Base-by-base conservation (phyloP, 805 yeast genomes). In the Yamadazyma insecticola region DNA sequence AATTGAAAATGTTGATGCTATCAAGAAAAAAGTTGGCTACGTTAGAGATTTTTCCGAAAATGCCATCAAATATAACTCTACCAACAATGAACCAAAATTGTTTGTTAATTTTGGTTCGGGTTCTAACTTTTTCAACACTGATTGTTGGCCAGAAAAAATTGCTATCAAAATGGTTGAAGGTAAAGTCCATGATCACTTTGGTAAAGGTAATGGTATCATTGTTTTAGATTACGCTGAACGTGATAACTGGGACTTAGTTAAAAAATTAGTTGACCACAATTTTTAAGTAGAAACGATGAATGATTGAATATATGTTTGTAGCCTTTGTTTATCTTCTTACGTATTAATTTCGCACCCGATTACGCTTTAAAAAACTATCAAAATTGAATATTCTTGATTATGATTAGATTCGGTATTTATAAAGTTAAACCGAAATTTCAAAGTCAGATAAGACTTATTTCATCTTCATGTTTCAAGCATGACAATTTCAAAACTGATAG, bases 81-180 rank as follows among this genome's bases (percentile, higher is more conserved):
- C 73, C 29, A 51, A 62, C 33, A 55, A 55, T 35, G 70, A 69
- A 38, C 43, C 45, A 11, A 81, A 79, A 53, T 58, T 83, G 41
- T 82, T 73, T 45, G 57, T 83, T 39, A 83, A 83, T 59, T 83
- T 80, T 53, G 76, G 86, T 36, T 72, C 87, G 1, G 90, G 81
- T 12, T 69, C 88, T 26, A 79, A 79, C 55, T 79, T 81, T 51
- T 79, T 78, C 55, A 75, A 80, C 55, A 76, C 67, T 30, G 67
- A 63, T 28, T 81, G 86, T 54, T 83, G 92, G 92, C 92, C 92
- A 1, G 67, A 71, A 36, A 65, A 71, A 43, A 74, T 82, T 38
- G 75, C 87, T 13, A 59, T 67, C 34, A 76, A 75, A 34, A 59
- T 76, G 55, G 44, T 47, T 12, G 47, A 54, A 21, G 61, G 65